phyloP scores from a whole-genome alignment of 495 filamentous ascomycete genomes.

The Chaetomium fimeti region DNA sequence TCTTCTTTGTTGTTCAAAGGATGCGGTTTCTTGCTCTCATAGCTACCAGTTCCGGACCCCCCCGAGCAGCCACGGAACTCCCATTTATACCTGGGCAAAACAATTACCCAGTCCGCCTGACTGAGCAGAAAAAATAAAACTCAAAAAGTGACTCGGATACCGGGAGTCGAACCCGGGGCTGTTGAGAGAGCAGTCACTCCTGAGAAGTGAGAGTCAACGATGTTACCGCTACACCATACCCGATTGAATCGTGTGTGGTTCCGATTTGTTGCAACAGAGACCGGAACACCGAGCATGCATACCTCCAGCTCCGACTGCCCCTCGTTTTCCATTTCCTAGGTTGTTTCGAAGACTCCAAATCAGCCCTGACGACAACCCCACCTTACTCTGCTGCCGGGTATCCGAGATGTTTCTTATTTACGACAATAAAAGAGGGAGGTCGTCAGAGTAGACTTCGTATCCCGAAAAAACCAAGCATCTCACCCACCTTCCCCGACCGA shows the following conservation, averaged over 20 bases:
- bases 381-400: too few species aligned
- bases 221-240: slow-evolving; percentile 9
- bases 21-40: too few species aligned
- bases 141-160: slow-evolving; percentile 10
- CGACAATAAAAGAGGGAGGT: neutral
- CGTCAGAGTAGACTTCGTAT: too few species aligned
- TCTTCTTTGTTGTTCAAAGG: too few species aligned
- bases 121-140: neutral
- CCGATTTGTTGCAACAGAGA: neutral
- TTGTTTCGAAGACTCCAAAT: too few species aligned
- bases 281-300: neutral
- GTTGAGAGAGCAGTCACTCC: slow-evolving; percentile 4
- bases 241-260: slow-evolving; percentile 1
- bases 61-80: too few species aligned
- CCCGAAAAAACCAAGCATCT: too few species aligned
- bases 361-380: too few species aligned
- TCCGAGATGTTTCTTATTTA: neutral
- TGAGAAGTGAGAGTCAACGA: slow-evolving; percentile 10
- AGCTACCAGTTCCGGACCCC: too few species aligned
- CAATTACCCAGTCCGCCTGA: too few species aligned
- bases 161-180: slow-evolving; percentile 11
- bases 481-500: neutral
- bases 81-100: too few species aligned
- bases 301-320: neutral
- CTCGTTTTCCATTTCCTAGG: too few species aligned